Evolutionary conservation across 768 basidiomycete genomes (phyloP).

Genomic region (Cubamyces sp.): DNA sequence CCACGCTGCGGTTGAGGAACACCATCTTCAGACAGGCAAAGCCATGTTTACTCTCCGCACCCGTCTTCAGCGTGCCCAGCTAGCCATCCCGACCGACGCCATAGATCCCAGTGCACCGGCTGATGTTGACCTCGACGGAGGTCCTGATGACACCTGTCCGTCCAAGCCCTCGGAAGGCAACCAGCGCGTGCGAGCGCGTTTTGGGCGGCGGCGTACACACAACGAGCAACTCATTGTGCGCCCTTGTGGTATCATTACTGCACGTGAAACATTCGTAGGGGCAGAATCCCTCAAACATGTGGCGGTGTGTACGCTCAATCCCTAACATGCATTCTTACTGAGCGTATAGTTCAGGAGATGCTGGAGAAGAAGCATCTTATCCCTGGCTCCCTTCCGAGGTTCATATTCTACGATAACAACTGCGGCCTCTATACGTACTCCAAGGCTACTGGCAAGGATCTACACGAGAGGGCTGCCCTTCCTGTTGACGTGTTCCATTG

Average conservation of each 20-base stretch:
- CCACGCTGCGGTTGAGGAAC: too few species aligned
- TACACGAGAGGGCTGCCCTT: constrained; percentile 31
- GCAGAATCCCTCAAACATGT: constrained; percentile 26
- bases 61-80: too few species aligned
- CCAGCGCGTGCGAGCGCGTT: constrained; percentile 1
- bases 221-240: constrained; percentile 36
- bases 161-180: constrained; percentile 3
- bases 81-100: too few species aligned
- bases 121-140: neutral
- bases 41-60: too few species aligned
- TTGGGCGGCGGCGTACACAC: constrained; percentile 33
- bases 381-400: neutral
- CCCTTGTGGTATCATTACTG: constrained; percentile 26
- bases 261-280: constrained; percentile 30
- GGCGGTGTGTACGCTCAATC: neutral
- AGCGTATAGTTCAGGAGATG: neutral
- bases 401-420: neutral
- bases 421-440: constrained; percentile 34
- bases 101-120: neutral
- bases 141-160: neutral
- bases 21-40: too few species aligned
- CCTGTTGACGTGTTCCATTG: constrained; percentile 44
- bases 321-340: too few species aligned
- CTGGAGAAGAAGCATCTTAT: neutral
- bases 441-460: constrained; percentile 23